phyloP scores from a whole-genome alignment of 495 filamentous ascomycete genomes.

The Niebla homalea region DNA sequence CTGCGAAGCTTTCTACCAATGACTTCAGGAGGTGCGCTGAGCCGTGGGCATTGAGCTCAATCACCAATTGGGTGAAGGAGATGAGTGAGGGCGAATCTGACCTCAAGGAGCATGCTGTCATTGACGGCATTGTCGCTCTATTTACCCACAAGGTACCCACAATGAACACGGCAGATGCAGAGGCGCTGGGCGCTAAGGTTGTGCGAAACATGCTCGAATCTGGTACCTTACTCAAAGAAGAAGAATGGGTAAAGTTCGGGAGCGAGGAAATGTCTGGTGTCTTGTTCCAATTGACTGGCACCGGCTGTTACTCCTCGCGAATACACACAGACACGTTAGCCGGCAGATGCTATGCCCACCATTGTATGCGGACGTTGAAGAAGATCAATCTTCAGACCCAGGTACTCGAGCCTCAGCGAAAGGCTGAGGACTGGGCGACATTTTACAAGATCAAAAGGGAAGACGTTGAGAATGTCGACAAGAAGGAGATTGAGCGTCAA shows the following conservation, averaged over 20 bases:
- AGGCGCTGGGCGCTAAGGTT: conserved; percentile 67
- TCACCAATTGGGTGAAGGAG: conserved; percentile 73
- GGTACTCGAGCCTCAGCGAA: conserved; percentile 51
- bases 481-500: conserved; percentile 86
- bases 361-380: conserved; percentile 87
- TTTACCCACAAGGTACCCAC: conserved; percentile 96
- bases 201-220: conserved; percentile 69
- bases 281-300: conserved; percentile 83
- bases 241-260: conserved; percentile 96
- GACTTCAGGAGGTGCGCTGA: conserved; percentile 80
- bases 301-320: conserved; percentile 77
- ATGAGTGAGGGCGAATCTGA: conserved; percentile 78
- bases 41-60: conserved; percentile 87
- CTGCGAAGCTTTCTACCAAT: conserved; percentile 67
- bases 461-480: conserved; percentile 48
- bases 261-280: conserved; percentile 67
- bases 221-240: conserved; percentile 70
- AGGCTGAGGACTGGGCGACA: conserved; percentile 73
- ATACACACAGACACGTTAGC: conserved; percentile 62
- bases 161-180: conserved; percentile 97
- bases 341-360: conserved; percentile 82
- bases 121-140: conserved; percentile 74
- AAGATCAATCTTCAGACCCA: conserved; percentile 76
- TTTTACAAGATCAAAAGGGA: conserved; percentile 82
- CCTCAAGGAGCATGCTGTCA: conserved; percentile 66